Conservation (phyloP, 805 yeast genomes). For the Nakazawaea anatomiae region DNA sequence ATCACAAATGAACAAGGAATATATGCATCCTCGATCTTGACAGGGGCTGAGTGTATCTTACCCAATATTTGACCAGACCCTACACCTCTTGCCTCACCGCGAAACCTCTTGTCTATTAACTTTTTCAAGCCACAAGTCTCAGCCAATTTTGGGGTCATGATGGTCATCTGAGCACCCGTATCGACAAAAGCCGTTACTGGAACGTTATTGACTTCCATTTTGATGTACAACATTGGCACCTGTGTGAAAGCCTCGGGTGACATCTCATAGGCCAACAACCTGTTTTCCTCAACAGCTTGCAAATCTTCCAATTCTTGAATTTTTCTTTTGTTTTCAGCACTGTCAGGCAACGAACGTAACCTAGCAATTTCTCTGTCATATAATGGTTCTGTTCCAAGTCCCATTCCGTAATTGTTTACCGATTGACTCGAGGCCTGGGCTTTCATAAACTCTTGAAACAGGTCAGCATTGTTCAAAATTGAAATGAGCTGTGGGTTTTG, state of each 20-base stretch:
- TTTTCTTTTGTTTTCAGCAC: conserved; percentile 59
- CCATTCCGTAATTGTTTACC: neutral
- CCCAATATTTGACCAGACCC: conserved; percentile 80
- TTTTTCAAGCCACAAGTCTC: conserved; percentile 63
- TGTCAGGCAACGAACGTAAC: conserved; percentile 42
- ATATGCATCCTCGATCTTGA: conserved; percentile 62
- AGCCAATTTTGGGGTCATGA: conserved; percentile 74
- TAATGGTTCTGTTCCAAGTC: conserved; percentile 5
- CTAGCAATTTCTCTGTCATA: conserved; percentile 6
- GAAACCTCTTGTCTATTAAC: conserved; percentile 72
- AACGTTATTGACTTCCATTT: conserved; percentile 70
- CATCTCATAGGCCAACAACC: conserved; percentile 73
- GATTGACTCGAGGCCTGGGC: conserved; percentile 4
- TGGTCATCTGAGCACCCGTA: conserved; percentile 91
- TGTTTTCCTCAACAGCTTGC: conserved; percentile 73
- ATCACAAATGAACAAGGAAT: conserved; percentile 68
- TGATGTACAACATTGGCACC: conserved; percentile 80
- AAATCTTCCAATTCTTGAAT: conserved; percentile 64
- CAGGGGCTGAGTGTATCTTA: conserved; percentile 81
- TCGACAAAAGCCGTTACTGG: conserved; percentile 92
- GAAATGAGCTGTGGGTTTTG: conserved; percentile 18
- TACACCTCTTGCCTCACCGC: conserved; percentile 86
- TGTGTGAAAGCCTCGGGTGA: conserved; percentile 86
- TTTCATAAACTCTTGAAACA: conserved; percentile 24
- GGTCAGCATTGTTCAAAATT: conserved; percentile 15